Percentiles rank a stretch among this genome's conserved stretches.
Evolutionary conservation across 495 filamentous ascomycete genomes (phyloP).

Genomic region (Penicillium cinerascens): DNA sequence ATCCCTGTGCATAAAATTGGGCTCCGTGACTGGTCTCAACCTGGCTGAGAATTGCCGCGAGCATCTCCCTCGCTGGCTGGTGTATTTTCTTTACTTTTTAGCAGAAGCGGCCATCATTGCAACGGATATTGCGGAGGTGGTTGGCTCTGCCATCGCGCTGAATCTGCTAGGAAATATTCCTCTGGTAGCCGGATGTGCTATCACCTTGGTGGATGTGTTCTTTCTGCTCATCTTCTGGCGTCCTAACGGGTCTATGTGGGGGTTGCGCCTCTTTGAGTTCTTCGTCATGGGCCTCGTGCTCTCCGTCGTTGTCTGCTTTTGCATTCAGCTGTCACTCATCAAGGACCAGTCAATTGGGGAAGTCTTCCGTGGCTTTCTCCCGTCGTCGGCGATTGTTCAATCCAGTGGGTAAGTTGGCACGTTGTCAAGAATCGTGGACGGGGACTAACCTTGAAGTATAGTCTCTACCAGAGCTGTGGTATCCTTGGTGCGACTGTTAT

Average conservation of each 20-base stretch:
- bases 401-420: slow-evolving; percentile 50
- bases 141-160: slow-evolving; percentile 87
- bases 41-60: slow-evolving; percentile 74
- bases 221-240: slow-evolving; percentile 81
- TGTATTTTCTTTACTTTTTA: slow-evolving; percentile 68
- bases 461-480: slow-evolving; percentile 85
- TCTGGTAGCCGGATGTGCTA: slow-evolving; percentile 79
- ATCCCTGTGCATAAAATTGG: slow-evolving; percentile 77
- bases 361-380: slow-evolving; percentile 81
- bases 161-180: slow-evolving; percentile 80
- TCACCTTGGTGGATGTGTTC: slow-evolving; percentile 81
- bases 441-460: slow-evolving; percentile 25
- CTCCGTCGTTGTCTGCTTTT: slow-evolving; percentile 87
- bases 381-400: slow-evolving; percentile 70
- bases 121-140: slow-evolving; percentile 90
- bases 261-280: slow-evolving; percentile 73
- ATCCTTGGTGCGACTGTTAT: slow-evolving; percentile 93
- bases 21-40: slow-evolving; percentile 80
- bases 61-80: slow-evolving; percentile 74
- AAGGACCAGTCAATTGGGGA: slow-evolving; percentile 63
- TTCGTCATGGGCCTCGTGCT: slow-evolving; percentile 78
- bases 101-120: slow-evolving; percentile 81
- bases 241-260: slow-evolving; percentile 69
- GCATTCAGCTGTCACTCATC: slow-evolving; percentile 81
- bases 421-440: neutral